Base-by-base conservation (phyloP, 1,139 yeast genomes). In the Diutina siamensis region DNA sequence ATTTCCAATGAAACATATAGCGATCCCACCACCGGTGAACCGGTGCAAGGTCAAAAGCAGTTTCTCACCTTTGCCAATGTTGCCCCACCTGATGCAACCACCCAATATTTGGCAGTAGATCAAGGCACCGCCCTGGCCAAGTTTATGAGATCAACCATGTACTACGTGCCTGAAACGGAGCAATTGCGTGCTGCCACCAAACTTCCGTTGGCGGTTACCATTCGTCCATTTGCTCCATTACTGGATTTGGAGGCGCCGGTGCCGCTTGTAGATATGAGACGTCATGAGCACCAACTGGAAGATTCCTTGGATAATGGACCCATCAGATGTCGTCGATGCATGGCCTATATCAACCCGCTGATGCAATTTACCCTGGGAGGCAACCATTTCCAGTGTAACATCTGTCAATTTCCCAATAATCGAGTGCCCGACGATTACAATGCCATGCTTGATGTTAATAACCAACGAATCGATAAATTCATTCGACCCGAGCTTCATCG, bases 301-400 rank as follows among this genome's bases (percentile, higher is more conserved):
- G 71, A 66, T 51, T 60, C 64, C 0, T 54, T 61, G 40, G 72
- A 67, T 44, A 57, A 60, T 20, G 86, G 88, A 0, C 96, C 96
- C 1, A 80, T 94, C 34, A 75, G 99, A 55, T 92, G 98, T 63
- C 76, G 78, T 52, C 80, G 98, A 49, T 92, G 99, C 63, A 76
- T 97, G 49, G 76, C 95, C 1, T 92, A 88, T 61, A 72, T 88
- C 53, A 92, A 92, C 59, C 95, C 97, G 2, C 76, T 80, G 17
- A 83, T 85, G 80, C 81, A 79, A 53, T 80, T 83, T 53, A 72
- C 78, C 9, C 74, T 72, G 45, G 81, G 80, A 40, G 77, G 80
- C 41, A 70, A 67, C 50, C 13, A 7, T 8, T 84, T 86, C 62
- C 71, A 78, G 22, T 92, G 99, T 67, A 92, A 92, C 61, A 77